These are phyloP conservation scores for Lasiosphaeris hirsuta DNA, from an alignment of 495 filamentous ascomycete genomes.

Conservation along the genomic window DNA sequence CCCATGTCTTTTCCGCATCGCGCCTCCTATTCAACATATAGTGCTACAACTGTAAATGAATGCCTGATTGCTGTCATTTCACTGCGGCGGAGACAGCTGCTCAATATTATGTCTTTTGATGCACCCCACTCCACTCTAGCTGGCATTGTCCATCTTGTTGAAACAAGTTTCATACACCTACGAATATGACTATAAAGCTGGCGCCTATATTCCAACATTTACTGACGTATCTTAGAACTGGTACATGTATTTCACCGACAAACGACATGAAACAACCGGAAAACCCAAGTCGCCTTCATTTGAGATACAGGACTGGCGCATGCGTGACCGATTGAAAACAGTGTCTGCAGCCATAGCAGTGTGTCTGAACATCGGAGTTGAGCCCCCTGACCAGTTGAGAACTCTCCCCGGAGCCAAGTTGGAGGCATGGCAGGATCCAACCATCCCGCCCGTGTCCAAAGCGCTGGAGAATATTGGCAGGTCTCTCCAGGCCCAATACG, in stretches of 20 bases:
- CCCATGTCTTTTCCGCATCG: too few species aligned
- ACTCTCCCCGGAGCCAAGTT: conserved; percentile 88
- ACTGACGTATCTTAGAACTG: conserved; percentile 55
- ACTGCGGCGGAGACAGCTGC: too few species aligned
- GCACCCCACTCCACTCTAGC: too few species aligned
- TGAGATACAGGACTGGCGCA: conserved; percentile 87
- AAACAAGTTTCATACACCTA: too few species aligned
- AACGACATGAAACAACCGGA: conserved; percentile 94
- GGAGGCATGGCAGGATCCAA: conserved; percentile 96
- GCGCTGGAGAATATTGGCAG: conserved; percentile 94
- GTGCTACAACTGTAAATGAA: too few species aligned
- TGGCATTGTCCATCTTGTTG: too few species aligned
- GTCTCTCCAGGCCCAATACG: conserved; percentile 90
- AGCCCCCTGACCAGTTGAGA: conserved; percentile 92
- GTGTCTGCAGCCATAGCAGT: conserved; percentile 91
- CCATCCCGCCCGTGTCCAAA: conserved; percentile 71
- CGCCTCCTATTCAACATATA: too few species aligned
- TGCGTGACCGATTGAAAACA: conserved; percentile 94
- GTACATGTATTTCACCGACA: conserved; percentile 99
- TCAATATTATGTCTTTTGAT: too few species aligned
- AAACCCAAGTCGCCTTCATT: conserved; percentile 64
- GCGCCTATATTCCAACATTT: background rate
- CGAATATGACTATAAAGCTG: too few species aligned
- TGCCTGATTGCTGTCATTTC: too few species aligned
- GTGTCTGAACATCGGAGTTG: conserved; percentile 95